phyloP scores from a whole-genome alignment of 2,329 filamentous ascomycete genomes.

The Simplicillium sp. region DNA sequence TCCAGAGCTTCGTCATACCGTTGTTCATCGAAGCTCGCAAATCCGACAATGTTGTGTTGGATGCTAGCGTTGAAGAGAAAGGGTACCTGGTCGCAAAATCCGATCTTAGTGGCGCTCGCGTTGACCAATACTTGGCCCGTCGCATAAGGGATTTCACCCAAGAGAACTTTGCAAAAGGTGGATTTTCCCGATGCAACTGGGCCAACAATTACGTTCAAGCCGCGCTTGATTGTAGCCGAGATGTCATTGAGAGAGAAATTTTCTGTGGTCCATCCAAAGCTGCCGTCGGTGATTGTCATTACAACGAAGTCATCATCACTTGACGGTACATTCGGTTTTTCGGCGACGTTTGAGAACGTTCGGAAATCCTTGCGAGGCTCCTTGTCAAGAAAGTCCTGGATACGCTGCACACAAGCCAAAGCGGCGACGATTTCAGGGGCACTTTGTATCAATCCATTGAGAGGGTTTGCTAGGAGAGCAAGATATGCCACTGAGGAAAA shows the following conservation, averaged over 20 bases:
- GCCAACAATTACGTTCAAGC: slow-evolving; percentile 22
- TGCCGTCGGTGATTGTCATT: slow-evolving; percentile 8
- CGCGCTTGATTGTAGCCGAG: slow-evolving; percentile 17
- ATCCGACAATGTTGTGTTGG: slow-evolving; percentile 14
- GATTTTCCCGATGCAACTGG: slow-evolving; percentile 23
- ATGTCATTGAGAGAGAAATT: slow-evolving; percentile 18
- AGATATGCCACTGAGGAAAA: slow-evolving; percentile 20
- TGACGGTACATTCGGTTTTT: not conserved
- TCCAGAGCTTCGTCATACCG: slow-evolving; percentile 13
- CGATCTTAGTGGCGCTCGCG: slow-evolving; percentile 11
- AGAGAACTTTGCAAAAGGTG: slow-evolving; percentile 26
- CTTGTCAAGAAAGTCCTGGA: slow-evolving; percentile 17
- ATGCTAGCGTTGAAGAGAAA: slow-evolving; percentile 14
- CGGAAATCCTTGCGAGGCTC: slow-evolving; percentile 14
- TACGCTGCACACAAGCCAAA: slow-evolving; percentile 15
- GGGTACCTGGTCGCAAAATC: slow-evolving; percentile 22
- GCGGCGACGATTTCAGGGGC: slow-evolving; percentile 12
- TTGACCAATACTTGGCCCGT: slow-evolving; percentile 10
- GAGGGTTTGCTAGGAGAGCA: slow-evolving; percentile 15
- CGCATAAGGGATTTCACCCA: slow-evolving; percentile 16
- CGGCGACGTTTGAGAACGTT: not conserved
- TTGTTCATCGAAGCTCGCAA: slow-evolving; percentile 9
- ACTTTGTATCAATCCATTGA: slow-evolving; percentile 14
- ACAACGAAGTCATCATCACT: slow-evolving; percentile 2
- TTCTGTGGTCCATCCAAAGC: slow-evolving; percentile 22